phyloP scores from a whole-genome alignment of 2,329 filamentous ascomycete genomes.

The Geoglossum cookeanum region DNA sequence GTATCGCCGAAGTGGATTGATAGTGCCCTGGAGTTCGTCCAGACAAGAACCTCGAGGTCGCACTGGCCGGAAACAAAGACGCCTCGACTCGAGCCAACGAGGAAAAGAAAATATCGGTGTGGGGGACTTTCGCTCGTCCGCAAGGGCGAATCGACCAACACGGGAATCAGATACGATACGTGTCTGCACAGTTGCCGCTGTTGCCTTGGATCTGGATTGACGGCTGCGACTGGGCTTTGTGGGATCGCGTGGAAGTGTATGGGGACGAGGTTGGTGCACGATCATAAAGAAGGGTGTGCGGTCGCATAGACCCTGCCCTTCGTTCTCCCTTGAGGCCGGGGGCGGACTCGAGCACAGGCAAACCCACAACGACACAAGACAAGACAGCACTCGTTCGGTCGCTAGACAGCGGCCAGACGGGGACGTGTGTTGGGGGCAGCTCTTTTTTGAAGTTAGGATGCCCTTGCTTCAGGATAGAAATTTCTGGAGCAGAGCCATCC shows the following conservation, averaged over 20 bases:
- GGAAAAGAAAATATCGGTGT: not conserved
- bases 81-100: not conserved
- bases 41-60: not conserved
- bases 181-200: not conserved
- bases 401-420: not conserved
- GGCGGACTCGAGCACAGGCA: not conserved
- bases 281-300: constrained; percentile 2
- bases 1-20: not conserved
- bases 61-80: not conserved
- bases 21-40: not conserved
- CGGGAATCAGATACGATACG: not conserved
- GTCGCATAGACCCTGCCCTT: not conserved
- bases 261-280: not conserved
- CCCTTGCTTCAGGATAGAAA: constrained; percentile 1
- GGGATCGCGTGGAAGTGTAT: not conserved
- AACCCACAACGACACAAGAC: not conserved
- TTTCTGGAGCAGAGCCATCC: constrained; percentile 1
- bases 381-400: not conserved
- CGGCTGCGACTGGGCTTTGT: not conserved
- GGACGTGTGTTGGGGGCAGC: not conserved
- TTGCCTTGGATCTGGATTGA: not conserved
- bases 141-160: not conserved
- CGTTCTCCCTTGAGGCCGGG: not conserved
- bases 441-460: not conserved
- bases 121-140: not conserved